phyloP scores from a whole-genome alignment of 805 yeast genomes.

The Hanseniaspora thailandica region DNA sequence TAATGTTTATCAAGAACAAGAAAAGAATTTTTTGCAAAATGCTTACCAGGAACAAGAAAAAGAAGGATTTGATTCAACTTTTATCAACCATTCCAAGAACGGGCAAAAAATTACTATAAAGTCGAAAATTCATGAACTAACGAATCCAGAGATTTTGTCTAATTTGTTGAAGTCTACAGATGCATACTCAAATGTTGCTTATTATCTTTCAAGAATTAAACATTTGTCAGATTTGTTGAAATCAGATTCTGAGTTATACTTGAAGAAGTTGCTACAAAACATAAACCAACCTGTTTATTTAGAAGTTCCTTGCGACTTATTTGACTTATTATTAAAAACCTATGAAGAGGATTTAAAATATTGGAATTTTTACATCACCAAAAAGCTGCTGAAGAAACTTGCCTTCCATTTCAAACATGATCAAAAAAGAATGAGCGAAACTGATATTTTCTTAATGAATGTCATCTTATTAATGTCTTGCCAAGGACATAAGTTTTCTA shows the following conservation, averaged over 20 bases:
- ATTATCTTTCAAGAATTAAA: slow-evolving; percentile 1
- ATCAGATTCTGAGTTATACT: slow-evolving; percentile 12
- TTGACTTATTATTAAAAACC: background rate
- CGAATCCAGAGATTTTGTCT: background rate
- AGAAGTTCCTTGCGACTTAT: background rate
- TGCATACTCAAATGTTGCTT: background rate
- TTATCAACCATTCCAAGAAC: background rate
- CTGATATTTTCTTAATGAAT: slow-evolving; percentile 9
- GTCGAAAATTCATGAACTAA: background rate
- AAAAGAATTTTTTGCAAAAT: background rate
- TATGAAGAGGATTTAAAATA: background rate
- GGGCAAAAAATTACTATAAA: background rate
- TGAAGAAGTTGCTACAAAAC: slow-evolving; percentile 8
- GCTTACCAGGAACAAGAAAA: slow-evolving; percentile 10
- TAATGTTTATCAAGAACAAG: background rate
- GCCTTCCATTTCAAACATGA: background rate
- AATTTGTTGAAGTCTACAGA: background rate
- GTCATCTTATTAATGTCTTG: slow-evolving; percentile 5
- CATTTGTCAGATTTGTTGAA: slow-evolving; percentile 7
- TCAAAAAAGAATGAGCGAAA: slow-evolving; percentile 3
- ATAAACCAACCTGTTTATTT: slow-evolving; percentile 5
- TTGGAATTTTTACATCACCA: background rate
- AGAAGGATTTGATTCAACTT: slow-evolving; percentile 5
- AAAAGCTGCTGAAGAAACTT: background rate
- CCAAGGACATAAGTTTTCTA: background rate